These are phyloP conservation scores for Allium sativum DNA, from an alignment of 106 monocot species.

Conservation along the genomic window DNA sequence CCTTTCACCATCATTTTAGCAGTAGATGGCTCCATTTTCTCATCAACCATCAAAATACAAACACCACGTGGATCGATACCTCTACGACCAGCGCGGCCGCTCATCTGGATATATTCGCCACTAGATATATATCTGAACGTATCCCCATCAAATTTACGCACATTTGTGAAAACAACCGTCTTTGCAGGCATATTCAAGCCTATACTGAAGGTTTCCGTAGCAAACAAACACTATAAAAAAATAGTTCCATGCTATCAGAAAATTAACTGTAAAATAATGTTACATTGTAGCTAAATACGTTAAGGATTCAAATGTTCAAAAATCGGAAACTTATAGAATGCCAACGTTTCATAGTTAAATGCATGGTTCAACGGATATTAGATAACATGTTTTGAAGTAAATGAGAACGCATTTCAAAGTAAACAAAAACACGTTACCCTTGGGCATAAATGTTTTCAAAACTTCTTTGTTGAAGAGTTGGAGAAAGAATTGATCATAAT, in stretches of 20 bases:
- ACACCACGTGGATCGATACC: slow-evolving; percentile 97
- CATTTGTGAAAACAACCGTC: slow-evolving; percentile 95
- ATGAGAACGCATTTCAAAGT: too few relatives aligned
- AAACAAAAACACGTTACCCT: too few relatives aligned
- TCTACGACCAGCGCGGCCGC: slow-evolving; percentile 97
- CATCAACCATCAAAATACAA: slow-evolving; percentile 97
- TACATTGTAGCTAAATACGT: too few relatives aligned
- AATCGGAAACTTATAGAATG: too few relatives aligned
- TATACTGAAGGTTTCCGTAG: slow-evolving; percentile 99
- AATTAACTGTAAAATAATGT: not conserved
- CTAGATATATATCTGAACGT: slow-evolving; percentile 97
- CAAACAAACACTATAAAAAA: slow-evolving; percentile 80
- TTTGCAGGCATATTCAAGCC: slow-evolving; percentile 99
- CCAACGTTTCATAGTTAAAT: too few relatives aligned
- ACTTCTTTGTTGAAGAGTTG: too few relatives aligned
- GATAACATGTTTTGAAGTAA: too few relatives aligned
- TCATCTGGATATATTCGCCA: slow-evolving; percentile 99
- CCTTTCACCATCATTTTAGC: slow-evolving; percentile 96
- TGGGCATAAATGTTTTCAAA: too few relatives aligned
- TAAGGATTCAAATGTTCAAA: too few relatives aligned
- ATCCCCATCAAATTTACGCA: slow-evolving; percentile 97
- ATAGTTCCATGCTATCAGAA: not conserved
- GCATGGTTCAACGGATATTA: too few relatives aligned
- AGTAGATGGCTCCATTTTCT: slow-evolving; percentile 98
- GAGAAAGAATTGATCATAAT: too few relatives aligned